Conservation (phyloP, 495 filamentous ascomycete species). For the Articulospora tetracladia region DNA sequence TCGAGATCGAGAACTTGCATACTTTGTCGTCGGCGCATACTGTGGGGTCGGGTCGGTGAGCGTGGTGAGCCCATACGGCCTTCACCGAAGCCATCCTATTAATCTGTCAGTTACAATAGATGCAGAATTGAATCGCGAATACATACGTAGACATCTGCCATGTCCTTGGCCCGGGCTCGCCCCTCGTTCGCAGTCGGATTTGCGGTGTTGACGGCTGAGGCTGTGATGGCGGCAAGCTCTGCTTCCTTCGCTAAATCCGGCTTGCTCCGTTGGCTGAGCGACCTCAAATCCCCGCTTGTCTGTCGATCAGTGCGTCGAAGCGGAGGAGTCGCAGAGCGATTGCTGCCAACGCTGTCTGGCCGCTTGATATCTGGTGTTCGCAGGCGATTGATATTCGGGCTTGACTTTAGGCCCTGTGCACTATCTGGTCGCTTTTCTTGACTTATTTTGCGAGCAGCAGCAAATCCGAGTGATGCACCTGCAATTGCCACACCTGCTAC, state of each 20-base stretch:
- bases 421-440: constrained; percentile 21
- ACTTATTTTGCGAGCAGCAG: constrained; percentile 21
- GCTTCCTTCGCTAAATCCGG: constrained; percentile 26
- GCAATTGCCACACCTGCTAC: constrained; percentile 13
- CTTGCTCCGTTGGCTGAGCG: constrained; percentile 51
- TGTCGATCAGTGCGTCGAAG: constrained; percentile 71
- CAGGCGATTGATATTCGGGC: constrained; percentile 45
- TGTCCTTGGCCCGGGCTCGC: constrained; percentile 75
- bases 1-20: constrained; percentile 90
- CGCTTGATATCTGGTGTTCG: constrained; percentile 56
- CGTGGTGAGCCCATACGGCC: constrained; percentile 80
- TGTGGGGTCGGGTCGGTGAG: constrained; percentile 93
- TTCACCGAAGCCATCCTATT: constrained; percentile 91
- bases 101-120: constrained; percentile 1
- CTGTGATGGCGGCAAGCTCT: constrained; percentile 17
- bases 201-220: constrained; percentile 52
- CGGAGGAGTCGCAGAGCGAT: constrained; percentile 54
- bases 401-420: constrained; percentile 24
- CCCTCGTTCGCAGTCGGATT: constrained; percentile 81
- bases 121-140: neutral
- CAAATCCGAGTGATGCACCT: constrained; percentile 20
- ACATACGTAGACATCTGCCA: constrained; percentile 95
- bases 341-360: constrained; percentile 56
- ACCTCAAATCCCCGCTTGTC: constrained; percentile 76
- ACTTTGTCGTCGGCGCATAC: constrained; percentile 91